phyloP scores from a whole-genome alignment of 2,329 filamentous ascomycete genomes.

The Emericellopsis atlantica region DNA sequence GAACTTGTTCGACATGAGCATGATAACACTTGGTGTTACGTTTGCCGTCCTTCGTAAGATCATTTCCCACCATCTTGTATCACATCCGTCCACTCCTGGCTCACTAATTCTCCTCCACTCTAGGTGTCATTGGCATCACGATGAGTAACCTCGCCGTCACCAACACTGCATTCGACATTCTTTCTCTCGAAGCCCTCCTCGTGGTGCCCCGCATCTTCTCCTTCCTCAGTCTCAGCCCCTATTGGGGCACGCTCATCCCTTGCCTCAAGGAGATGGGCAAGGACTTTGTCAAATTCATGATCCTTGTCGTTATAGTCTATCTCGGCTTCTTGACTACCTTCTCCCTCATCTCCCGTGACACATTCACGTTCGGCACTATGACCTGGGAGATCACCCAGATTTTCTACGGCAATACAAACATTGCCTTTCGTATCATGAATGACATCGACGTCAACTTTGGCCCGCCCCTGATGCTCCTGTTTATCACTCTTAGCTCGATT shows the following conservation, averaged over 20 bases:
- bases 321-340: slow-evolving; percentile 83
- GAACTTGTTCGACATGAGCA: slow-evolving; percentile 62
- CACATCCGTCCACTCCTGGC: slow-evolving; percentile 1
- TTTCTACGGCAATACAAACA: slow-evolving; percentile 64
- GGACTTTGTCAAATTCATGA: slow-evolving; percentile 78
- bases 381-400: slow-evolving; percentile 67
- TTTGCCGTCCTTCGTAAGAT: slow-evolving; percentile 46
- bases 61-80: slow-evolving; percentile 1
- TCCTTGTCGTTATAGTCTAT: slow-evolving; percentile 70
- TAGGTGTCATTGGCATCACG: slow-evolving; percentile 21
- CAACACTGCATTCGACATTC: slow-evolving; percentile 72
- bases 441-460: slow-evolving; percentile 46
- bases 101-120: background rate
- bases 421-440: slow-evolving; percentile 59
- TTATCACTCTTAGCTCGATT: slow-evolving; percentile 66
- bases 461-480: slow-evolving; percentile 56
- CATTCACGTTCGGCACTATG: slow-evolving; percentile 54
- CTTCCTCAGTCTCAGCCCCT: slow-evolving; percentile 73
- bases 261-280: slow-evolving; percentile 91
- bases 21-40: slow-evolving; percentile 57
- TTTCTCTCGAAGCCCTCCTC: slow-evolving; percentile 79
- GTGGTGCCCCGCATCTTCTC: slow-evolving; percentile 84
- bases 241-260: slow-evolving; percentile 81
- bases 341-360: slow-evolving; percentile 58
- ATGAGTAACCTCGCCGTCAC: slow-evolving; percentile 49